Evolutionary conservation across 768 basidiomycete genomes (phyloP).

Genomic region (Podaxis rugospora): DNA sequence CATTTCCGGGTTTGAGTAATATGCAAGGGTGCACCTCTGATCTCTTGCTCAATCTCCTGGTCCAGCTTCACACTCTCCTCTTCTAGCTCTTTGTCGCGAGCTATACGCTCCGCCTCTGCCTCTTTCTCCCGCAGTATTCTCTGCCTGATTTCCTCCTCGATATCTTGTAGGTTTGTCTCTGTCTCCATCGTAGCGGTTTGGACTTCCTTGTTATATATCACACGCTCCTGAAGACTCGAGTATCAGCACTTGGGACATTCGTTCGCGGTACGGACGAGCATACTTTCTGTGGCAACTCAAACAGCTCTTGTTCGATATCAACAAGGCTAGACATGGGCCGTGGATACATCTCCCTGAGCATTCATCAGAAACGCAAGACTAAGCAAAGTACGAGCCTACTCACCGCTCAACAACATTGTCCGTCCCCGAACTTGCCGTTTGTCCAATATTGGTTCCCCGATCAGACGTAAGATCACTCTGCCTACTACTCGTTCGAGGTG

Average conservation of each 20-base stretch:
- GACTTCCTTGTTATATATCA: constrained; percentile 81
- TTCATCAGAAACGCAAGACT: not conserved
- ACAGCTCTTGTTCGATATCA: constrained; percentile 85
- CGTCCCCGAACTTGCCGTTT: constrained; percentile 44
- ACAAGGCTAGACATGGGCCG: constrained; percentile 75
- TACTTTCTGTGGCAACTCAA: constrained; percentile 86
- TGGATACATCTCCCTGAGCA: constrained; percentile 53
- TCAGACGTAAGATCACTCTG: constrained; percentile 61
- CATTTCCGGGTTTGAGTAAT: not conserved
- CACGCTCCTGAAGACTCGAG: constrained; percentile 52
- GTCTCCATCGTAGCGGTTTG: constrained; percentile 69
- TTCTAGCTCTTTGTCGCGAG: constrained; percentile 74
- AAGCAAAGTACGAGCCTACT: constrained; percentile 19
- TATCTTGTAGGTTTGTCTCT: constrained; percentile 35
- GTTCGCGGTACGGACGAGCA: constrained; percentile 10
- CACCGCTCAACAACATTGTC: constrained; percentile 72
- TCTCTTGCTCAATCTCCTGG: constrained; percentile 82
- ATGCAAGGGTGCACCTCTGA: constrained; percentile 50
- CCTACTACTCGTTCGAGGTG: constrained; percentile 60
- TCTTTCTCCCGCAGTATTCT: constrained; percentile 67
- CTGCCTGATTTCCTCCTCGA: constrained; percentile 74
- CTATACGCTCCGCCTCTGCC: constrained; percentile 50
- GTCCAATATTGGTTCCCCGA: constrained; percentile 30
- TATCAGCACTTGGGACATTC: not conserved
- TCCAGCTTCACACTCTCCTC: constrained; percentile 82